Evolutionary conservation across 1,284 basidiomycete species (phyloP), one percentile per base, ranked within the genome.

Genomic region (Irpex sp.): DNA sequence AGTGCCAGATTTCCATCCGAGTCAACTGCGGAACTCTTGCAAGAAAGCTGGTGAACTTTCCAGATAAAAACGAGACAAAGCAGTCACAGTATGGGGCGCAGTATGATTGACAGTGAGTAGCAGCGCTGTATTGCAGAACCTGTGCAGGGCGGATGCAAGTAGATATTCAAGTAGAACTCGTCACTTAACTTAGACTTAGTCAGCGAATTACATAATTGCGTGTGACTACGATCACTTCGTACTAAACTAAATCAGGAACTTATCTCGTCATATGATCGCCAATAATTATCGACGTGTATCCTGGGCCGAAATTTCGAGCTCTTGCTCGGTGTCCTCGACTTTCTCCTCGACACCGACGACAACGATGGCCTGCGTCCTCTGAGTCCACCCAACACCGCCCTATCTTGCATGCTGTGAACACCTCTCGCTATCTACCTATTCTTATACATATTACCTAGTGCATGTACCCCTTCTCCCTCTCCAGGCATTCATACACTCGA

Each of bases 401-500:
- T 51, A 61, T 47, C 37, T 57, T 11, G 56, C 59, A 57, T 39
- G 46, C 54, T 62, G 31, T 35, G 50, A 33, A 37, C 37, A 8
- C 17, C 33, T 36, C 49, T 50, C 47, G 26, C 46, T 50, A 21
- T 57, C 54, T 35, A 56, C n/a, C 59, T 62, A 59, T 59, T 43
- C 58, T 57, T 62, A 55, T 65, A 58, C 57, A 61, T 60, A 55
- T 55, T 55, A 55, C 26, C 53, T 55, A 55, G 55, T 65, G 63
- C 60, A 65, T 65, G 63, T 65, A 58, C 50, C 54, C 57, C 37
- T 33, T 51, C 58, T 59, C 21, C 31, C 53, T 55, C 19, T 51
- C 56, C 36, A 56, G 21, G 57, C 54, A 58, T 53, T 17, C 53
- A 35, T 35, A 58, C 57, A 21, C 33, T 49, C 63, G 60, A 64